Evolutionary conservation across 176 grass and related monocot species (phyloP).

Genomic region (Oryza nivara): DNA sequence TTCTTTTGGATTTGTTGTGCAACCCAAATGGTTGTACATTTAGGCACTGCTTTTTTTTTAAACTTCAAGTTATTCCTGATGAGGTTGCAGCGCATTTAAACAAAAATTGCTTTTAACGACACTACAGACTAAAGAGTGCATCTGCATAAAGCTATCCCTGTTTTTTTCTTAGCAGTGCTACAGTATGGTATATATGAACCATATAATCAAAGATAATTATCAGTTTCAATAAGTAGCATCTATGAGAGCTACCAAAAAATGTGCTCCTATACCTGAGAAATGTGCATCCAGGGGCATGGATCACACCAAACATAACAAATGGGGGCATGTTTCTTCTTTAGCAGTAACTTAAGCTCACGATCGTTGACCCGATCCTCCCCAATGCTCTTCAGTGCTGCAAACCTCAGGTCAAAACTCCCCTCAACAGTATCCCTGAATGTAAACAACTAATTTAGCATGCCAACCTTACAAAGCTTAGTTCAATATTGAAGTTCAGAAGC

Average conservation of each 20-base stretch:
- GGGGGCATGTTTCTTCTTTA: conserved; percentile 18
- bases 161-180: no score
- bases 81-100: not conserved
- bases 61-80: no score
- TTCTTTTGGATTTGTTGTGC: not conserved
- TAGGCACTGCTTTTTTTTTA: no score
- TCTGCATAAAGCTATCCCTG: not conserved
- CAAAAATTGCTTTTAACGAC: not conserved
- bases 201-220: not conserved
- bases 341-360: not conserved
- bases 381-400: conserved; percentile 27
- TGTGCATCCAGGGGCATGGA: conserved; percentile 33
- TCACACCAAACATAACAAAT: conserved; percentile 42
- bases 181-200: no score
- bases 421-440: not conserved
- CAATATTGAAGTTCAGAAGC: not conserved
- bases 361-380: conserved; percentile 13
- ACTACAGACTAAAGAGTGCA: not conserved
- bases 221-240: not conserved
- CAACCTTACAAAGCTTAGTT: not conserved
- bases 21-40: no score
- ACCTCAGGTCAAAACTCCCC: conserved; percentile 26
- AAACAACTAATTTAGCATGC: not conserved
- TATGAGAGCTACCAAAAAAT: no score
- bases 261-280: conserved; percentile 21